phyloP scores from a whole-genome alignment of 495 filamentous ascomycete species.

The Eremomyces bilateralis region DNA sequence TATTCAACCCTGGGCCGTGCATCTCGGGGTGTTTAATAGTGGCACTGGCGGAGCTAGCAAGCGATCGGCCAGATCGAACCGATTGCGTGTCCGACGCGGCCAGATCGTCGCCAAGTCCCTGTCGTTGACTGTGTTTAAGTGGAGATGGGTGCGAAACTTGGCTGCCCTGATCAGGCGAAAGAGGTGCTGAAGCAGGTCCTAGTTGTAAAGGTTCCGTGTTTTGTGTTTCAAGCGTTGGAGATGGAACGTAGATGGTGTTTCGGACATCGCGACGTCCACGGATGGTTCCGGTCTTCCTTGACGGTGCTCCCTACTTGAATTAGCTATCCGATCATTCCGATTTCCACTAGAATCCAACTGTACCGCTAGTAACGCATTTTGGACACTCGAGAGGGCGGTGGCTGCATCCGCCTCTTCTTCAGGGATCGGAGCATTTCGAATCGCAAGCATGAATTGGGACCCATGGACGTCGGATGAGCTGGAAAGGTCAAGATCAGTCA shows the following conservation, averaged over 20 bases:
- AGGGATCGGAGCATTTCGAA: constrained; percentile 75
- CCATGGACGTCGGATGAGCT: background rate
- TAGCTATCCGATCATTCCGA: constrained; percentile 16
- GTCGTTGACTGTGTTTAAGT: constrained; percentile 12
- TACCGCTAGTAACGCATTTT: constrained; percentile 59
- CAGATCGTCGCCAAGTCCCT: constrained; percentile 25
- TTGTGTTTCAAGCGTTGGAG: constrained; percentile 6
- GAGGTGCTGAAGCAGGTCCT: background rate
- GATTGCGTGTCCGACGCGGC: constrained; percentile 74
- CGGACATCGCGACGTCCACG: constrained; percentile 80
- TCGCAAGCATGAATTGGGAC: constrained; percentile 68
- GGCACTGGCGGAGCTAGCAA: constrained; percentile 35
- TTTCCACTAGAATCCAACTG: constrained; percentile 9
- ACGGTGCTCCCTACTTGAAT: constrained; percentile 31
- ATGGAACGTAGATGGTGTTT: constrained; percentile 16
- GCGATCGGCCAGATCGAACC: constrained; percentile 67
- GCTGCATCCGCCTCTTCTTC: constrained; percentile 82
- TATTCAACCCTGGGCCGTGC: constrained; percentile 58
- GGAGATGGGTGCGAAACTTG: constrained; percentile 12
- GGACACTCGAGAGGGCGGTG: constrained; percentile 73
- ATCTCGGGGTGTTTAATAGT: constrained; percentile 61
- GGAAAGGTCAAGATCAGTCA: constrained; percentile 6
- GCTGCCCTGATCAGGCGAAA: background rate
- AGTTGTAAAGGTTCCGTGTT: background rate
- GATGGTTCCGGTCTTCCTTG: constrained; percentile 49